A percentile compares a stretch with the other conserved stretches of the same genome.
These are phyloP conservation scores for Phytopythium aichiense DNA, from an alignment of 352 stramenopile species.

Conservation along the genomic window DNA sequence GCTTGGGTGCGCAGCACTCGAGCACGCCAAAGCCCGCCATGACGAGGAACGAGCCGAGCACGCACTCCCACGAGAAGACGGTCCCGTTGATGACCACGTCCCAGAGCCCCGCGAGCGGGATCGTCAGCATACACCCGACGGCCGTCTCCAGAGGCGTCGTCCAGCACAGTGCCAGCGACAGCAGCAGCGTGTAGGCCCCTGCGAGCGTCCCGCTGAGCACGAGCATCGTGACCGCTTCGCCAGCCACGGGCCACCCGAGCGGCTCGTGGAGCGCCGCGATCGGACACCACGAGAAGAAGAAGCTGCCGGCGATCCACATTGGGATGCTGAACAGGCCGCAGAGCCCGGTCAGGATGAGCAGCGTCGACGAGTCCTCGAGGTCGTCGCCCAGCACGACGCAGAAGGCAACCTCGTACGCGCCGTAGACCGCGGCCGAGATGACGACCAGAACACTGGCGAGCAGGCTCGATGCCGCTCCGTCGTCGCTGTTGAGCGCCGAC, in stretches of 20 bases:
- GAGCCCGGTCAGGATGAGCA: slow-evolving; percentile 43
- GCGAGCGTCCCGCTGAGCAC: slow-evolving; percentile 28
- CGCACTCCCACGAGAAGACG: slow-evolving; percentile 37
- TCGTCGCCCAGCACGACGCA: slow-evolving; percentile 29
- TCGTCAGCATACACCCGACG: slow-evolving; percentile 55
- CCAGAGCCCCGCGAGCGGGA: slow-evolving; percentile 41
- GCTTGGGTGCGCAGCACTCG: slow-evolving; percentile 15
- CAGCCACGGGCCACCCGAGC: slow-evolving; percentile 33
- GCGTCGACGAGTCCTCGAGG: slow-evolving; percentile 45
- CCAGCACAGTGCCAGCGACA: slow-evolving; percentile 45
- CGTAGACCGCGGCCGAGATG: slow-evolving; percentile 42
- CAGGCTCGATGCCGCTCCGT: slow-evolving; percentile 27
- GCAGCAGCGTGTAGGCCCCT: slow-evolving; percentile 34
- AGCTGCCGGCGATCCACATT: slow-evolving; percentile 37
- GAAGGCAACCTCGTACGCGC: slow-evolving; percentile 43
- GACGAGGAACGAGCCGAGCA: slow-evolving; percentile 39
- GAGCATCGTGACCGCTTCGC: slow-evolving; percentile 32
- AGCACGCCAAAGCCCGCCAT: slow-evolving; percentile 48
- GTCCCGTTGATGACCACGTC: slow-evolving; percentile 38
- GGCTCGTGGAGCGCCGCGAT: slow-evolving; percentile 42
- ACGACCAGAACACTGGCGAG: slow-evolving; percentile 39
- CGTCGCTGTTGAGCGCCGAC: slow-evolving; percentile 9
- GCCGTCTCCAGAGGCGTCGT: slow-evolving; percentile 52
- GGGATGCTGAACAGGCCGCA: slow-evolving; percentile 43
- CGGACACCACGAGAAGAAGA: slow-evolving; percentile 32